A percentile compares a stretch with the other conserved stretches of the same genome.
These are phyloP conservation scores for Termitomyces titanicus DNA, from an alignment of 768 basidiomycete genomes.

Conservation along the genomic window DNA sequence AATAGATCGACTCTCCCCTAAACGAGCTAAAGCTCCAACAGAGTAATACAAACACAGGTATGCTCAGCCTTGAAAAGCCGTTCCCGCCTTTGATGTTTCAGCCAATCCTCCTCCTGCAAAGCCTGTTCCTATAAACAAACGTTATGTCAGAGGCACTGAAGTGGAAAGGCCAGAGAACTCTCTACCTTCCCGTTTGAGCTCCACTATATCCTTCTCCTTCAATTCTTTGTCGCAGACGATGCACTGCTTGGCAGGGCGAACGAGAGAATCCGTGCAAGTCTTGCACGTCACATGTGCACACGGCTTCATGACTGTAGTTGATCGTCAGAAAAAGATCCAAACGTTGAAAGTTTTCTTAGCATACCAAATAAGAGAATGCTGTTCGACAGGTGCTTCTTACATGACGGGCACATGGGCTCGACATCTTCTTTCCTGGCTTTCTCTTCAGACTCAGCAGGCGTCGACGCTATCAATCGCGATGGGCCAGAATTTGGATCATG, in stretches of 20 bases:
- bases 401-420: slow-evolving; percentile 81
- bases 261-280: slow-evolving; percentile 85
- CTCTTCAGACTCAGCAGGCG: slow-evolving; percentile 30
- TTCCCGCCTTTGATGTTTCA: slow-evolving; percentile 75
- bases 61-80: slow-evolving; percentile 82
- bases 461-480: slow-evolving; percentile 34
- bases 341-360: slow-evolving; percentile 22
- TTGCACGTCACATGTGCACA: slow-evolving; percentile 94
- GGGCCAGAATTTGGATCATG: slow-evolving; percentile 32
- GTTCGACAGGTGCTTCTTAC: slow-evolving; percentile 82
- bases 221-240: slow-evolving; percentile 76
- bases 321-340: background rate
- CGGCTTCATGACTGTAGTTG: slow-evolving; percentile 63
- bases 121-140: slow-evolving; percentile 63
- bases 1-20: background rate
- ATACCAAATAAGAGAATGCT: slow-evolving; percentile 65
- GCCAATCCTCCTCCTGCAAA: slow-evolving; percentile 94
- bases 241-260: slow-evolving; percentile 76
- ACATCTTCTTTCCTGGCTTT: slow-evolving; percentile 49
- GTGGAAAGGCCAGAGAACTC: slow-evolving; percentile 12
- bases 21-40: background rate
- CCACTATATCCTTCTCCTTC: slow-evolving; percentile 70
- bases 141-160: background rate
- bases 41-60: background rate
- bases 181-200: slow-evolving; percentile 85